phyloP scores from a whole-genome alignment of 495 filamentous ascomycete species.

The Penicillium canescens region DNA sequence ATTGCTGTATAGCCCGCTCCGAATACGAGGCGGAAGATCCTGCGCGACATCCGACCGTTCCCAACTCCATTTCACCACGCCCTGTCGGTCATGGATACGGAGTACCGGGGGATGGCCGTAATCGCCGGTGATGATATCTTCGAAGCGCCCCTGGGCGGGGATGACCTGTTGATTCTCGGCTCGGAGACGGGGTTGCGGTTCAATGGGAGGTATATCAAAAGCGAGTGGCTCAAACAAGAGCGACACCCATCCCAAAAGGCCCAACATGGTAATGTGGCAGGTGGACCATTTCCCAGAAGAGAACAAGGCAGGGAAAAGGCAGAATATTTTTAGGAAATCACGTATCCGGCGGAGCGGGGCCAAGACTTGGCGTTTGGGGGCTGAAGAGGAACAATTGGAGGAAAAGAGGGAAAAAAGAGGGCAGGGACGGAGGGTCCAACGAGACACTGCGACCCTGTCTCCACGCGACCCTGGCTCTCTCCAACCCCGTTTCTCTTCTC shows the following conservation, averaged over 20 bases:
- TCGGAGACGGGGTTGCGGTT: constrained; percentile 23
- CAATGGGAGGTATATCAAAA: constrained; percentile 17
- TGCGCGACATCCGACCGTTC: constrained; percentile 25
- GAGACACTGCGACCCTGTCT: not conserved
- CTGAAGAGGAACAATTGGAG: not conserved
- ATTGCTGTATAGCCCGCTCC: constrained; percentile 17
- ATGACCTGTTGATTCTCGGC: constrained; percentile 4
- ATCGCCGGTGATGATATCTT: constrained; percentile 30
- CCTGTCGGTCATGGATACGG: constrained; percentile 26
- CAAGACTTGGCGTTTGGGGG: not conserved
- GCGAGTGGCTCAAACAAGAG: constrained; percentile 19
- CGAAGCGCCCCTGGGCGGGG: constrained; percentile 12
- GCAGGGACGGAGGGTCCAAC: too few relatives aligned
- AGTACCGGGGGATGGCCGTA: constrained; percentile 24
- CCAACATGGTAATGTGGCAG: constrained; percentile 14
- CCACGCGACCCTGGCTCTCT: not conserved
- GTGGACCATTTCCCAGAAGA: too few relatives aligned
- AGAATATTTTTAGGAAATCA: not conserved
- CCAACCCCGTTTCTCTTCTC: not conserved
- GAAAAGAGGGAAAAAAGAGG: too few relatives aligned
- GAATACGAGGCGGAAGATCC: constrained; percentile 13
- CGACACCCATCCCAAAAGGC: constrained; percentile 17
- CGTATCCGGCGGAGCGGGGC: constrained; percentile 2
- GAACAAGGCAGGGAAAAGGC: too few relatives aligned
- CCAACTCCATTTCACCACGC: constrained; percentile 27